Evolutionary conservation across 2,329 filamentous ascomycete genomes (phyloP).

Genomic region (Aaosphaeria pasadenensis): DNA sequence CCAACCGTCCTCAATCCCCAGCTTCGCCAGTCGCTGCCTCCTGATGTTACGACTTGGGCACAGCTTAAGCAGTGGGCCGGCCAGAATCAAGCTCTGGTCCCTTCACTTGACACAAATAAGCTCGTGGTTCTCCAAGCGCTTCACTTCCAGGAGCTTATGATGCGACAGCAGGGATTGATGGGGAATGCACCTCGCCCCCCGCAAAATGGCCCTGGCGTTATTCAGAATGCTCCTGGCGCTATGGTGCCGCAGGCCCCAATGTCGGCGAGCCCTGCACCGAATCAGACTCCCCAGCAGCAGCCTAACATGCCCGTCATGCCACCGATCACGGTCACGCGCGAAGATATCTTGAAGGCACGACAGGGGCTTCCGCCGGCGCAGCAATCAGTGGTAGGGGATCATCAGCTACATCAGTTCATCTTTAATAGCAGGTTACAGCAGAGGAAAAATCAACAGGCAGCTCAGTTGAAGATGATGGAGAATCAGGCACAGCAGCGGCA

Average conservation of each 20-base stretch:
- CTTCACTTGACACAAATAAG: conserved; percentile 24
- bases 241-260: conserved; percentile 41
- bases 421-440: background rate
- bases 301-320: conserved; percentile 23
- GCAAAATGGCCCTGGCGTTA: background rate
- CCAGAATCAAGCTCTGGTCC: conserved; percentile 39
- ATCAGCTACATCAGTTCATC: no score
- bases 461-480: conserved; percentile 13
- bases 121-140: conserved; percentile 38
- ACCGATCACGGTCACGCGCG: conserved; percentile 29
- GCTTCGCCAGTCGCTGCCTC: conserved; percentile 40
- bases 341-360: conserved; percentile 42
- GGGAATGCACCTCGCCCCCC: background rate
- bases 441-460: conserved; percentile 15
- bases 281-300: conserved; percentile 24
- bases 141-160: conserved; percentile 41
- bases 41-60: conserved; percentile 54
- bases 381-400: no score
- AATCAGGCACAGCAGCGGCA: conserved; percentile 4
- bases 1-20: conserved; percentile 23
- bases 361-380: conserved; percentile 26
- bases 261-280: conserved; percentile 26
- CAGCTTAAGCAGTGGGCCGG: conserved; percentile 55
- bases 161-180: conserved; percentile 14
- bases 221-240: conserved; percentile 13